phyloP scores from a whole-genome alignment of 169 alveolate species.

The Plasmodium sp. region DNA sequence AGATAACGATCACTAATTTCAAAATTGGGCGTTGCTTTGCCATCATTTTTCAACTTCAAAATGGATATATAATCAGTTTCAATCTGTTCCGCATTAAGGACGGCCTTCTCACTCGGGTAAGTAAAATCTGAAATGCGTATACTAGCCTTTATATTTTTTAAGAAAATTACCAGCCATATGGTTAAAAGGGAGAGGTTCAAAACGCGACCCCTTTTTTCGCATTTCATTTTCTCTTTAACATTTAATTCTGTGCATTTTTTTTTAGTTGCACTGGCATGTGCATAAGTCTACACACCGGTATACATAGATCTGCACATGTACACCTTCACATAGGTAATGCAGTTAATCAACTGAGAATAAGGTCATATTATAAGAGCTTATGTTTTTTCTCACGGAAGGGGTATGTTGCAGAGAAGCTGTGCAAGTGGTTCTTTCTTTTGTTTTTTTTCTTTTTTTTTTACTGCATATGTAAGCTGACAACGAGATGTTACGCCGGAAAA shows the following conservation, averaged over 20 bases:
- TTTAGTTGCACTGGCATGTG: slow-evolving; percentile 14
- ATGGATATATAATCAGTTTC: slow-evolving; percentile 48
- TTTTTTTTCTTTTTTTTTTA: background rate
- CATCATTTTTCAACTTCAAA: slow-evolving; percentile 11
- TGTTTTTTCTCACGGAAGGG: background rate
- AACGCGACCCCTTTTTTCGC: background rate
- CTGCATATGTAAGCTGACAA: background rate
- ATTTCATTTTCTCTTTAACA: slow-evolving; percentile 29
- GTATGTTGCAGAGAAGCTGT: background rate
- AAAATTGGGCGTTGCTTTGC: background rate
- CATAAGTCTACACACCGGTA: background rate
- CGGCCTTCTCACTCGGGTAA: slow-evolving; percentile 8
- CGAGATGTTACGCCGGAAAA: background rate
- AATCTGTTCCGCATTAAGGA: slow-evolving; percentile 2
- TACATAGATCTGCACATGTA: background rate
- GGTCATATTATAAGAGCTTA: background rate
- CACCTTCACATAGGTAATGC: background rate
- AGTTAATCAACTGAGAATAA: background rate
- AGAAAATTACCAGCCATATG: slow-evolving; percentile 11
- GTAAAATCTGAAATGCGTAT: slow-evolving; percentile 21
- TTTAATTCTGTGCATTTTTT: slow-evolving; percentile 1
- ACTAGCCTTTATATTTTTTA: slow-evolving; percentile 35
- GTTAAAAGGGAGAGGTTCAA: slow-evolving; percentile 8
- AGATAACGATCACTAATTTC: slow-evolving; percentile 37
- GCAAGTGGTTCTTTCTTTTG: background rate